phyloP scores from a whole-genome alignment of 2,329 filamentous ascomycete species.

The Aspergillus flavus region DNA sequence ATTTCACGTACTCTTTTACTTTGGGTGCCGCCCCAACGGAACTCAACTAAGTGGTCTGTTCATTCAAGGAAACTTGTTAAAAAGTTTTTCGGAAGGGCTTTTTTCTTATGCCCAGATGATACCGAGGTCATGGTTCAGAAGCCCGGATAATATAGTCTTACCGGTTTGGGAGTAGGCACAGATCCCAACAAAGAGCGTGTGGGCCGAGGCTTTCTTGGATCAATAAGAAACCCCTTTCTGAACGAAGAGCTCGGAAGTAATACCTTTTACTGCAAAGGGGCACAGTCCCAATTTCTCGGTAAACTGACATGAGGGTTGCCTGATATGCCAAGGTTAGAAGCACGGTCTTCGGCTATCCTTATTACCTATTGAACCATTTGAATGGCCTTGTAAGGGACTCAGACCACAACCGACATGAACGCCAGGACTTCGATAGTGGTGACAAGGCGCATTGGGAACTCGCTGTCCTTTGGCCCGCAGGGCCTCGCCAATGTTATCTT shows the following conservation, averaged over 20 bases:
- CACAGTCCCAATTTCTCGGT: background rate
- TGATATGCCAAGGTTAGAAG: background rate
- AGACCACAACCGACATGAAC: background rate
- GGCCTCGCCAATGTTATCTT: background rate
- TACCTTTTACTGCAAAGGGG: background rate
- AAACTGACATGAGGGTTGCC: background rate
- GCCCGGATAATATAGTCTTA: background rate
- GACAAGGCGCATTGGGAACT: background rate
- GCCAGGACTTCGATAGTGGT: background rate
- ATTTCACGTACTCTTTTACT: background rate
- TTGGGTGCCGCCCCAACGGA: background rate
- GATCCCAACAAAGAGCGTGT: background rate
- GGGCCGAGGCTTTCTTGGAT: background rate
- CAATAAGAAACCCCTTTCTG: background rate
- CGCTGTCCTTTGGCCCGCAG: background rate
- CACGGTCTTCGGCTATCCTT: background rate
- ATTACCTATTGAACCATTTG: background rate
- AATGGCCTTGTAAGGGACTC: slow-evolving; percentile 1
- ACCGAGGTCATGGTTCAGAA: background rate
- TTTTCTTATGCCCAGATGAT: background rate
- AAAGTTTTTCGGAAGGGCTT: background rate
- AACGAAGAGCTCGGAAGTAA: background rate
- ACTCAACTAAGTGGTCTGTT: background rate
- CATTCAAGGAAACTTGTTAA: background rate
- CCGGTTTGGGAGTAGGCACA: background rate